Evolutionary conservation across 1,284 basidiomycete species (phyloP).

Genomic region (Puccinia horiana): DNA sequence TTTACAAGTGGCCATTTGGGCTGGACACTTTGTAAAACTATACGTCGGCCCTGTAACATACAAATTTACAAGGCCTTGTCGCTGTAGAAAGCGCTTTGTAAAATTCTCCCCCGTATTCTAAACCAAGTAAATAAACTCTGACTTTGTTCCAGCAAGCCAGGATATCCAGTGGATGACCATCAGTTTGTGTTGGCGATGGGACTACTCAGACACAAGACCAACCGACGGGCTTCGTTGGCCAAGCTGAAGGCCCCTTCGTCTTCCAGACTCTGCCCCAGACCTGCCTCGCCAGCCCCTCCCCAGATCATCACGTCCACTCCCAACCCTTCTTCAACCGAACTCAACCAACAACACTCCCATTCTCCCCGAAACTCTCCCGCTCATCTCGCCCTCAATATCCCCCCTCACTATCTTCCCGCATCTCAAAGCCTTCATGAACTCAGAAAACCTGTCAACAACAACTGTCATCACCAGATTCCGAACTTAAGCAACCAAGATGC

Average conservation of each 20-base stretch:
- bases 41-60: too few relatives aligned
- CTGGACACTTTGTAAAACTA: too few relatives aligned
- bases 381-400: constrained; percentile 10
- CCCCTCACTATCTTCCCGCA: neutral
- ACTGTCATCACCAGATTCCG: neutral
- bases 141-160: too few relatives aligned
- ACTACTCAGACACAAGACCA: neutral
- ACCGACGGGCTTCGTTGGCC: neutral
- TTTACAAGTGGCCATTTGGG: too few relatives aligned
- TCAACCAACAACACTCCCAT: neutral
- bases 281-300: constrained; percentile 16
- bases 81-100: too few relatives aligned
- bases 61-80: too few relatives aligned
- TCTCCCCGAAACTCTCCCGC: neutral
- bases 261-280: neutral
- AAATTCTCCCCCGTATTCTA: too few relatives aligned
- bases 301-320: constrained; percentile 44
- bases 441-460: neutral
- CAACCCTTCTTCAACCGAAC: neutral
- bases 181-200: constrained; percentile 22
- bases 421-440: neutral
- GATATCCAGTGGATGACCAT: too few relatives aligned
- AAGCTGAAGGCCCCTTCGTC: constrained; percentile 11
- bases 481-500: neutral
- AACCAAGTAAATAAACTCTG: too few relatives aligned